Percentiles rank a stretch among this genome's conserved stretches.
Conservation (phyloP, 257 asterid species). For the Eucommia ulmoides region DNA sequence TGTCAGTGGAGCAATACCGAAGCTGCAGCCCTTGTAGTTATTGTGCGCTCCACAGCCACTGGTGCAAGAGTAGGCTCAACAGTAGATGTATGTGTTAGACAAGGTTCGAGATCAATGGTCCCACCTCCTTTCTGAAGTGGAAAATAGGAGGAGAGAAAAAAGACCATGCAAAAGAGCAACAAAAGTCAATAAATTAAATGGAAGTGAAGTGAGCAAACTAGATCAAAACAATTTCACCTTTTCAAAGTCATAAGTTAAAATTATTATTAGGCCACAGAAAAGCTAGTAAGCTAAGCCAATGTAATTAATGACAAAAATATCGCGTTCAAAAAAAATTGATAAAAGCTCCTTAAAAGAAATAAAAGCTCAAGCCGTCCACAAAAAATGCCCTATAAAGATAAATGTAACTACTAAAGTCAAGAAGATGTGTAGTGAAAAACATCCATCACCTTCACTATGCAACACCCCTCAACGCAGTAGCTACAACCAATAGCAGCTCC, state of each 20-base stretch:
- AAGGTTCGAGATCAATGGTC: conserved; percentile 74
- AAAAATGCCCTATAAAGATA: too few species aligned
- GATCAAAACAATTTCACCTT: background rate
- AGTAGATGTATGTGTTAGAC: conserved; percentile 86
- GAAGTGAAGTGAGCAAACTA: background rate
- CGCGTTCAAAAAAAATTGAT: too few species aligned
- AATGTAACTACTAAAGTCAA: too few species aligned
- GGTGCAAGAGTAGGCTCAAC: conserved; percentile 99
- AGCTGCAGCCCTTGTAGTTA: conserved; percentile 98
- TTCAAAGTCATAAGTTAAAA: background rate
- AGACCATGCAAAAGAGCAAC: conserved; percentile 6
- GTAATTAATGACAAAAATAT: background rate
- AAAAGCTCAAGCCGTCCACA: too few species aligned
- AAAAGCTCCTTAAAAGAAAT: too few species aligned
- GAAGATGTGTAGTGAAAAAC: too few species aligned
- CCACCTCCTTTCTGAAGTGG: conserved; percentile 97
- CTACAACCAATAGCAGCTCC: conserved; percentile 95
- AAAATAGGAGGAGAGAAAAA: conserved; percentile 7
- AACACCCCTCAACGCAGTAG: conserved; percentile 81
- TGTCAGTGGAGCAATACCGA: too few species aligned
- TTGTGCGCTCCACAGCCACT: conserved; percentile 90
- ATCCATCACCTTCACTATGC: conserved; percentile 76
- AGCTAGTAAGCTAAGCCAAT: background rate
- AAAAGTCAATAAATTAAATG: background rate
- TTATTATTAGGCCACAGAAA: background rate